Percentiles rank a stretch among this genome's conserved stretches.
Conservation (phyloP, 2,329 filamentous ascomycete species). For the Talaromyces funiculosus region DNA sequence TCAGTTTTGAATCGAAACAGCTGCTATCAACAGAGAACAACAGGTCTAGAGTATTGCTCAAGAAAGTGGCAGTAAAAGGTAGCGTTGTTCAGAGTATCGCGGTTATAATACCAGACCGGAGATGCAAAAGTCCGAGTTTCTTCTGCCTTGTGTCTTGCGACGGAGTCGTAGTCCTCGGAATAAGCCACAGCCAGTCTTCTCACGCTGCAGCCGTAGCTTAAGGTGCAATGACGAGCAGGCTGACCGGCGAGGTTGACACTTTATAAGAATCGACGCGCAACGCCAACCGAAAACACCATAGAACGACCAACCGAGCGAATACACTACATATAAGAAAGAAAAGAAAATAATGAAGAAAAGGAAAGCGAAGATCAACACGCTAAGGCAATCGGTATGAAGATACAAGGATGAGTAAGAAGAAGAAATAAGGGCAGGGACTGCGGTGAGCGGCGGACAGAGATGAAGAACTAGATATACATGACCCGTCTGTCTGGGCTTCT, state of each 20-base stretch:
- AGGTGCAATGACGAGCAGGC: background rate
- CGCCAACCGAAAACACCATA: conserved; percentile 7
- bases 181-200: background rate
- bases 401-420: conserved; percentile 3
- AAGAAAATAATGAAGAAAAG: background rate
- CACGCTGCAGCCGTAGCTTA: background rate
- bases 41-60: background rate
- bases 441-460: conserved; percentile 22
- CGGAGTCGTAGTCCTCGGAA: background rate
- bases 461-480: conserved; percentile 28
- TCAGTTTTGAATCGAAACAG: background rate
- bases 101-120: background rate
- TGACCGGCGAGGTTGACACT: background rate
- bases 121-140: conserved; percentile 3
- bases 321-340: background rate
- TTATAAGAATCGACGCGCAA: conserved; percentile 6
- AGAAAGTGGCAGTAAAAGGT: background rate
- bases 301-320: background rate
- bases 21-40: background rate
- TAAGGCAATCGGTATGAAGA: background rate
- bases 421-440: background rate
- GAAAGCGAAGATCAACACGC: conserved; percentile 1
- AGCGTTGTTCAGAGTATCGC: background rate
- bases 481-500: background rate
- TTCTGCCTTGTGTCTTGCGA: background rate